Evolutionary conservation across 2,329 filamentous ascomycete species (phyloP), one percentile per base, ranked within the genome.

Genomic region (Balansia obtecta): DNA sequence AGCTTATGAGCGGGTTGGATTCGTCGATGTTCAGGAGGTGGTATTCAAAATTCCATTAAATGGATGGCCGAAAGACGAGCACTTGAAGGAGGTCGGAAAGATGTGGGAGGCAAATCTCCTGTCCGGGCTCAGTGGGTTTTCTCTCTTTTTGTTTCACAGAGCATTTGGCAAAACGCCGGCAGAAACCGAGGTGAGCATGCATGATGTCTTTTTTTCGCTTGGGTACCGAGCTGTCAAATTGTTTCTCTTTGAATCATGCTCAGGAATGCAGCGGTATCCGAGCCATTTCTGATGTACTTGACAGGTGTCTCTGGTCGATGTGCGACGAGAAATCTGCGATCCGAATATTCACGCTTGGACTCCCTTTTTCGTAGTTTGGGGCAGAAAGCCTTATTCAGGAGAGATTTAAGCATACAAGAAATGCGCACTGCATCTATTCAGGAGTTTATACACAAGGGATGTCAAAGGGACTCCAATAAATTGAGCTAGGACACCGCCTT

Each of bases 11-110:
- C 68, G 72, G 27, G 74, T 70, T 1, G 78, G 78, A 0, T 81
- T 81, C 54, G 70, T 75, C 7, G 74, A 80, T 49, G 69, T 81
- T 12, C 68, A 72, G 32, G 69, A 80, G 58, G 65, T 64, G 20
- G 58, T 75, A 1, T 76, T 75, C 60, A 79, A 75, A 59, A 64
- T 80, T 38, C 78, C 78, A 0, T 65, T 75, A 45, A 78, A 76
- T 34, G 65, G 66, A 4, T 81, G 78, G 79, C 67, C 77, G 0
- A 72, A 70, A 54, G 65, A 74, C 45, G 64, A 65, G 40, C 57
- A 59, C 18, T 62, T 71, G 46, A 73, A 70, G 56, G 65, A 69
- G 13, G 54, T 75, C 4, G 73, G 73, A 0, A 63, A 59, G 39
- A 64, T 72, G 58, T 74, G 71, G 72, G 68, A 73, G 57, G 60